These are phyloP conservation scores for Fusarium austroafricanum DNA, from an alignment of 2,329 filamentous ascomycete species.

Conservation along the genomic window DNA sequence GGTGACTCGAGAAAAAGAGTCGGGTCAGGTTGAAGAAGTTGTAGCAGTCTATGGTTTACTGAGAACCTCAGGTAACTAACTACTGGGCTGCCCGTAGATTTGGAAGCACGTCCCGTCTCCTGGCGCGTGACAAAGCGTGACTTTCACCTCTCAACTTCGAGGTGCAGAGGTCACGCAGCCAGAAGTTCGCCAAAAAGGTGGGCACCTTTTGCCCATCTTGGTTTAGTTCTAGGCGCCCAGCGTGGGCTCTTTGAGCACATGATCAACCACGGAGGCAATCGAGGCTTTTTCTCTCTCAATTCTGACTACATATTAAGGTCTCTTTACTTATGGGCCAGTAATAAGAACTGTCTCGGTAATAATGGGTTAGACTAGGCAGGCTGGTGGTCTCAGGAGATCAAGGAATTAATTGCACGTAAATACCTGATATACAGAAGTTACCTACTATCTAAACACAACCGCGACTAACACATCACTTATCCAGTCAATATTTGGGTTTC, in stretches of 20 bases:
- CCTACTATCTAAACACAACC: neutral
- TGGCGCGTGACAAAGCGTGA: conserved; percentile 43
- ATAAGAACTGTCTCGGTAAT: neutral
- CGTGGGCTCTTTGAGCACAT: conserved; percentile 40
- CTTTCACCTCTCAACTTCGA: conserved; percentile 34
- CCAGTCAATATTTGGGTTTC: conserved; percentile 2
- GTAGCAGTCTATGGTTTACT: neutral
- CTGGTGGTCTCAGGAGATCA: conserved; percentile 4
- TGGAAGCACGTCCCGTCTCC: conserved; percentile 33
- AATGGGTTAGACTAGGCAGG: conserved; percentile 3
- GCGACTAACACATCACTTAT: conserved; percentile 1
- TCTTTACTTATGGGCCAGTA: neutral
- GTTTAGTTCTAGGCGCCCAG: conserved; percentile 31
- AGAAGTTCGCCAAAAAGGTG: conserved; percentile 38
- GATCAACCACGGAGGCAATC: conserved; percentile 38
- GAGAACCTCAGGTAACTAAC: neutral
- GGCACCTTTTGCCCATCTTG: conserved; percentile 26
- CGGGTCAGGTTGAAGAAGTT: conserved; percentile 4
- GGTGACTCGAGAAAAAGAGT: neutral
- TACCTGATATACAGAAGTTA: conserved; percentile 1
- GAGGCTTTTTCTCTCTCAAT: conserved; percentile 29
- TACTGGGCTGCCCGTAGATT: conserved; percentile 14
- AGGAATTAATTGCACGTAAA: neutral
- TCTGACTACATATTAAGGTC: conserved; percentile 31
- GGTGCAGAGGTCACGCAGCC: conserved; percentile 35